Conservation (phyloP, 116 monocot species). For the Thalassia testudinum region DNA sequence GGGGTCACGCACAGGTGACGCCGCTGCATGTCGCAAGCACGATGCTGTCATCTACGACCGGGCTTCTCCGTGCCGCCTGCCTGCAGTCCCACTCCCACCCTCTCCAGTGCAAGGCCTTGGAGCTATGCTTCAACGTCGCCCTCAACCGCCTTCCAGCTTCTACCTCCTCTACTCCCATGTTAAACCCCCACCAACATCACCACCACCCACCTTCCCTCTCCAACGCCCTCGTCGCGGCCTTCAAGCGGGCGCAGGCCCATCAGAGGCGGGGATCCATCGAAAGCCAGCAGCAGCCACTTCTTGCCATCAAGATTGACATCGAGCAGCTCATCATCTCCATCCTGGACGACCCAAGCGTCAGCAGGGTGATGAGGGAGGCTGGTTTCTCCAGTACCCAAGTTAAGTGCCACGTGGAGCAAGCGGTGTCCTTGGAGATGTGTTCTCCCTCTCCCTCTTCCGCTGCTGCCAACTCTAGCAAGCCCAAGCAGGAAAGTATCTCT, state of each 20-base stretch:
- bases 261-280: constrained; percentile 77
- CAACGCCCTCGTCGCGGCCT: constrained; percentile 74
- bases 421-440: constrained; percentile 22
- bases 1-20: constrained; percentile 80
- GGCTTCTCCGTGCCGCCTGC: constrained; percentile 71
- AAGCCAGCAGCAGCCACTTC: constrained; percentile 62
- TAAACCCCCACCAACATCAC: constrained; percentile 21
- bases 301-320: constrained; percentile 70
- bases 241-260: constrained; percentile 79
- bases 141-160: constrained; percentile 76
- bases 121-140: constrained; percentile 88
- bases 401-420: constrained; percentile 72
- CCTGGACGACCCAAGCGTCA: constrained; percentile 94
- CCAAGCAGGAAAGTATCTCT: constrained; percentile 8
- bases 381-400: constrained; percentile 94
- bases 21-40: constrained; percentile 76
- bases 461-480: constrained; percentile 16
- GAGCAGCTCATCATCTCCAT: constrained; percentile 87
- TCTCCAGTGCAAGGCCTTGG: constrained; percentile 80
- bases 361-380: constrained; percentile 91
- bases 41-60: constrained; percentile 56
- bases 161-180: constrained; percentile 23
- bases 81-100: constrained; percentile 72
- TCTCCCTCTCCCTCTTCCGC: constrained; percentile 8
- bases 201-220: constrained; percentile 40